These are phyloP conservation scores for Sporobolomyces pararoseus DNA, from an alignment of 768 basidiomycete species.

Conservation along the genomic window DNA sequence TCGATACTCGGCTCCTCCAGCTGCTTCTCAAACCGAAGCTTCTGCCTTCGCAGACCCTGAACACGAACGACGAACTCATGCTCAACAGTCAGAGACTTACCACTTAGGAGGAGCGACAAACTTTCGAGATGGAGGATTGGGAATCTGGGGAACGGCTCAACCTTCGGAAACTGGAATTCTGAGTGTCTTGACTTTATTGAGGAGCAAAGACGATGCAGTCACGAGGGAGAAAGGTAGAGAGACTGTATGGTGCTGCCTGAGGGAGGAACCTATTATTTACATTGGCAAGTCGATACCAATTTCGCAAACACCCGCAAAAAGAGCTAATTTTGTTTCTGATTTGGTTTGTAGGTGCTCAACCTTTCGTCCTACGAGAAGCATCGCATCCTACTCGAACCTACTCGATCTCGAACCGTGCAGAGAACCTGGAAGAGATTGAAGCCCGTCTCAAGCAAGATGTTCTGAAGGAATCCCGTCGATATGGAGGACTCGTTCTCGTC, in stretches of 20 bases:
- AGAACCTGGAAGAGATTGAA: constrained; percentile 92
- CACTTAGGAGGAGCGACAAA: constrained; percentile 93
- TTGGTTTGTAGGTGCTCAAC: constrained; percentile 57
- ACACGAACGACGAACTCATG: constrained; percentile 16
- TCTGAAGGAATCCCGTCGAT: constrained; percentile 74
- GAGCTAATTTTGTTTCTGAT: neutral
- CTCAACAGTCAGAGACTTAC: constrained; percentile 47
- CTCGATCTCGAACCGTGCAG: constrained; percentile 80
- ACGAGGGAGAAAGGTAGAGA: constrained; percentile 26
- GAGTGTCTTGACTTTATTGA: constrained; percentile 78
- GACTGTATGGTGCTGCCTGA: constrained; percentile 89
- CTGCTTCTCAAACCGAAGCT: constrained; percentile 42
- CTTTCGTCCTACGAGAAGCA: constrained; percentile 86
- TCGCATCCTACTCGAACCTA: constrained; percentile 70
- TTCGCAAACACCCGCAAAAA: too few species aligned
- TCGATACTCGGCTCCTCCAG: constrained; percentile 47
- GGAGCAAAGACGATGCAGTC: constrained; percentile 44
- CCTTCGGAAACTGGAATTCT: constrained; percentile 86
- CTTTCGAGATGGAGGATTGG: constrained; percentile 80
- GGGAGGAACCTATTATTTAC: constrained; percentile 88
- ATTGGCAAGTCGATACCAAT: constrained; percentile 60
- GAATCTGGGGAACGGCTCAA: constrained; percentile 93
- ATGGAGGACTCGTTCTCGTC: constrained; percentile 83
- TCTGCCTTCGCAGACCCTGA: constrained; percentile 4
- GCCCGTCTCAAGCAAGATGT: constrained; percentile 75